Evolutionary conservation across 139 green algal genomes (phyloP).

Genomic region (Chlamydomonas incerta): DNA sequence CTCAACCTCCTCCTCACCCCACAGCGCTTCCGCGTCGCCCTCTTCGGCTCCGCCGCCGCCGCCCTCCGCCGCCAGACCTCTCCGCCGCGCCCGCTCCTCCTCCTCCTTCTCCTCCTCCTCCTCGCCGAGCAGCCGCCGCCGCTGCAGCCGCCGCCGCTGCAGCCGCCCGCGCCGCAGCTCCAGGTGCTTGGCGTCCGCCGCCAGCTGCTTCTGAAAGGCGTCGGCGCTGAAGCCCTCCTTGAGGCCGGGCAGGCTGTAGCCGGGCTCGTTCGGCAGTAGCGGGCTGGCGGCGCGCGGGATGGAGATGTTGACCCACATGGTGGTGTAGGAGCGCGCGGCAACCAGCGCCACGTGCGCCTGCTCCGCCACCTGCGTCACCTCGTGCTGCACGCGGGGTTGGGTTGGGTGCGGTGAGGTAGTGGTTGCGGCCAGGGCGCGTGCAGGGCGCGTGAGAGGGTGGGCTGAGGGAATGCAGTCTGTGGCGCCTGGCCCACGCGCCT

Average conservation of each 20-base stretch:
- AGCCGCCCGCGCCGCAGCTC: not conserved
- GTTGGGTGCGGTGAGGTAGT: not conserved
- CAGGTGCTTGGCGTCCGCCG: not conserved
- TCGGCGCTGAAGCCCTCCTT: not conserved
- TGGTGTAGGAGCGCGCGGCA: not conserved
- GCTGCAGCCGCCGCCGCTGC: too few relatives aligned
- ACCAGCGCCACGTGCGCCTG: not conserved
- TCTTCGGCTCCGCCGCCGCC: too few relatives aligned
- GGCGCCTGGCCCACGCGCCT: too few relatives aligned
- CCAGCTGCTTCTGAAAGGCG: not conserved
- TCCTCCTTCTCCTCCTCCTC: too few relatives aligned
- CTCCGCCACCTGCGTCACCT: not conserved
- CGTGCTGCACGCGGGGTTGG: not conserved
- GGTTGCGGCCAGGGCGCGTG: too few relatives aligned
- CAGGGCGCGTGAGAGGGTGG: too few relatives aligned
- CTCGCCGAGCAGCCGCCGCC: too few relatives aligned
- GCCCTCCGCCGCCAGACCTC: too few relatives aligned
- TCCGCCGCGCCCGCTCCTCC: too few relatives aligned
- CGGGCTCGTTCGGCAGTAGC: constrained; percentile 14
- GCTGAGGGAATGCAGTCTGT: too few relatives aligned
- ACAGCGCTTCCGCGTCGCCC: too few relatives aligned
- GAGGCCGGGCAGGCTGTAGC: not conserved
- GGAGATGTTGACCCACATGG: constrained; percentile 16
- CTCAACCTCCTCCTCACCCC: not conserved
- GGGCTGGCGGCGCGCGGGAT: not conserved